Evolutionary conservation across 495 filamentous ascomycete species (phyloP), one percentile per base, ranked within the genome.

Genomic region (Aspergillus cristatus): DNA sequence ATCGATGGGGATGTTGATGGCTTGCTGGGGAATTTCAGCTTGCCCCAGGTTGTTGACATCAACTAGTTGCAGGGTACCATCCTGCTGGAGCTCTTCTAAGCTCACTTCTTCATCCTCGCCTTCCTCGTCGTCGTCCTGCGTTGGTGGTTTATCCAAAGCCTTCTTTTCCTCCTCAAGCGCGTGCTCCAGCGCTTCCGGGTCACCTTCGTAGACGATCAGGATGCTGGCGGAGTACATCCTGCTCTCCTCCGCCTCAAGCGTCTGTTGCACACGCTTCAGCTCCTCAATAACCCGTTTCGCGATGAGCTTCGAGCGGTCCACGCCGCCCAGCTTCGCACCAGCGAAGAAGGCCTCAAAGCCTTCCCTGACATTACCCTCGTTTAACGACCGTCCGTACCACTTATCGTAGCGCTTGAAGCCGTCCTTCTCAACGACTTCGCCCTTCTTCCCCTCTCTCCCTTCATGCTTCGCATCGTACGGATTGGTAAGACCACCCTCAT

Each of bases 151-250:
- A 36, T 59, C 57, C 28, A 50, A 50, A 13, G 46, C 41, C 16
- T 60, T 62, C 53, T 69, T 72, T 37, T 76, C 75, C 32, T 80
- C 72, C 29, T 79, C 69, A 26, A 94, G 67, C 6, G 82, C 81
- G 14, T 64, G 55, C 50, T 75, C 68, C 44, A 91, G 70, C 6
- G 79, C 79, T 8, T 71, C 64, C 14, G 74, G 74, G 52, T 96
- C 85, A 11, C 93, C 91, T 59, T 98, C 91, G 46, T 93, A 97
- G 7, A 94, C 81, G 31, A 96, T 84, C 15, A 98, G 70, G 10
- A 97, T 62, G 53, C 86, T 94, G 0, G 89, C 74, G 2, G 86
- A 90, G 57, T 89, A 96, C 89, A 98, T 97, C 38, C 89, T 73
- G 54, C 82, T 90, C 62, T 96, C 90, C 46, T 84, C 74, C 0